These are phyloP conservation scores for Saprolegnia parasitica DNA, from an alignment of 352 stramenopile genomes.

Conservation along the genomic window DNA sequence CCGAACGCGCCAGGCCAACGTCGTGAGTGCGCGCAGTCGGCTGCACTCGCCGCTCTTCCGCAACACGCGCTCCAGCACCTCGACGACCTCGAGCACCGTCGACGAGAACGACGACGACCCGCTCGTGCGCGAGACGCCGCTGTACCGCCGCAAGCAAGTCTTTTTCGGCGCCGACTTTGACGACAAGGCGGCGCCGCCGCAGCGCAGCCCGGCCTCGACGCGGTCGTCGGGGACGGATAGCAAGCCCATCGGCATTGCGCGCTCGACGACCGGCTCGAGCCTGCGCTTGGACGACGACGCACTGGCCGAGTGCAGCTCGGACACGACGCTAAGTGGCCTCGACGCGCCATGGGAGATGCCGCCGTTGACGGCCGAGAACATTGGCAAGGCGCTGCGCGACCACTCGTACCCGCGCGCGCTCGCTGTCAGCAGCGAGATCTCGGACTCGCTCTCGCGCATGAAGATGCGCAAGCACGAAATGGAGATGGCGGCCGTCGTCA, in stretches of 20 bases:
- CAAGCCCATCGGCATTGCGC: not conserved
- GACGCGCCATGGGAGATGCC: not conserved
- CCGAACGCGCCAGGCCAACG: slow-evolving; percentile 16
- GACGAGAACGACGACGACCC: slow-evolving; percentile 3
- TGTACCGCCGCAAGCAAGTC: not conserved
- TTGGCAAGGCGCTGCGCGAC: not conserved
- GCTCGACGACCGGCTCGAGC: slow-evolving; percentile 1
- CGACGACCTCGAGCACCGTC: not conserved
- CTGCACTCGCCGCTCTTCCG: slow-evolving; percentile 24
- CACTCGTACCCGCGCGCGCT: slow-evolving; percentile 6
- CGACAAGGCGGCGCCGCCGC: not conserved
- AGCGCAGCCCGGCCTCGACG: not conserved
- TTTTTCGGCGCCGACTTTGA: slow-evolving; percentile 16
- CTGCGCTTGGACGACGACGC: not conserved
- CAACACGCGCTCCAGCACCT: not conserved
- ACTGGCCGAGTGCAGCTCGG: not conserved
- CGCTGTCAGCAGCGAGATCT: slow-evolving; percentile 7
- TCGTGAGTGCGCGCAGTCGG: slow-evolving; percentile 8
- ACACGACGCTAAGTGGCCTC: not conserved
- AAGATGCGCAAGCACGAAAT: slow-evolving; percentile 28
- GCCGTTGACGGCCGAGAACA: not conserved
- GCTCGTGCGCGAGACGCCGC: not conserved
- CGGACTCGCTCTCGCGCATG: slow-evolving; percentile 14
- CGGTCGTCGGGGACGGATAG: not conserved
- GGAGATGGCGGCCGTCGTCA: slow-evolving; percentile 13